These are phyloP conservation scores for Tulasnella sp. DNA, from an alignment of 768 basidiomycete species.

Conservation along the genomic window DNA sequence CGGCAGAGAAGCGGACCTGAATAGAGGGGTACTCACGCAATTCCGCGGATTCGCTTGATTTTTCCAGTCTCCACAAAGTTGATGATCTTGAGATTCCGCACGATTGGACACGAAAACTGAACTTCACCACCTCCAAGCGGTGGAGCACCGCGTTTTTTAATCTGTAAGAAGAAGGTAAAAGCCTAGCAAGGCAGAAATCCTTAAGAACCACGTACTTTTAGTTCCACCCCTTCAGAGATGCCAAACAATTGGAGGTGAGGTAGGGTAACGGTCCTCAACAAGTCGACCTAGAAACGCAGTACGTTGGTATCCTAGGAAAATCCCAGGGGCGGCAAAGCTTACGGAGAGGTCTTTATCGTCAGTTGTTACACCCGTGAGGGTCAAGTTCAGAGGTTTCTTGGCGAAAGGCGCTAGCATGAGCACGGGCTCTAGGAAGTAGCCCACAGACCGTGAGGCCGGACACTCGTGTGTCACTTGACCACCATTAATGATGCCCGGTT, in stretches of 20 bases:
- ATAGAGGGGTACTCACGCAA: conserved; percentile 57
- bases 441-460: conserved; percentile 77
- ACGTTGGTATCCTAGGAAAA: neutral
- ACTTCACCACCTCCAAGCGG: conserved; percentile 91
- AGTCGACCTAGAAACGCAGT: conserved; percentile 55
- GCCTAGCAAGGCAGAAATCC: neutral
- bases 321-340: conserved; percentile 24
- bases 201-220: conserved; percentile 47
- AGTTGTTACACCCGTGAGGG: conserved; percentile 82
- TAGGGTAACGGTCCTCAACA: conserved; percentile 81
- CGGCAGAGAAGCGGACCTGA: neutral
- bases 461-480: conserved; percentile 80
- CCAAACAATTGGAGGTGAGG: conserved; percentile 88
- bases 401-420: conserved; percentile 88
- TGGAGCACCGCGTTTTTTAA: conserved; percentile 87
- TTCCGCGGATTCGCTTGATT: conserved; percentile 89
- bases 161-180: conserved; percentile 42
- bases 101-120: conserved; percentile 85
- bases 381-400: conserved; percentile 76
- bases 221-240: conserved; percentile 80
- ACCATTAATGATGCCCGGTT: conserved; percentile 85
- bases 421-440: conserved; percentile 89
- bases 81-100: conserved; percentile 84
- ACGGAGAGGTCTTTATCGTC: conserved; percentile 90
- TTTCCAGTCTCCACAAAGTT: conserved; percentile 89